Evolutionary conservation across 106 monocot genomes (phyloP).

Genomic region (Apostasia ramifera): DNA sequence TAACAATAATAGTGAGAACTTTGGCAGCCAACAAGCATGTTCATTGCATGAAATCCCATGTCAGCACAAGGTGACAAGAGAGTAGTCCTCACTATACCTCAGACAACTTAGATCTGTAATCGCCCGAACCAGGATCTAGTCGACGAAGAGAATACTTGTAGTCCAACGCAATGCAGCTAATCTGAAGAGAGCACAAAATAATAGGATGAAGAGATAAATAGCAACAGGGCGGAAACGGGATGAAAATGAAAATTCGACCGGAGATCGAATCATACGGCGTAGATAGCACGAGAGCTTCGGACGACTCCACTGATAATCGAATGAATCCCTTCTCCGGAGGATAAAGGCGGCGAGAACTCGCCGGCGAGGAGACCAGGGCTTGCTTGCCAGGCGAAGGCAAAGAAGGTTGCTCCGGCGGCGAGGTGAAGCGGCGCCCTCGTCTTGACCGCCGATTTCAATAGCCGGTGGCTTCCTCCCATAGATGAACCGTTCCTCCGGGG

Average conservation of each 20-base stretch:
- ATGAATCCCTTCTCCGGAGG: constrained; percentile 18
- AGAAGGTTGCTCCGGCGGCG: constrained; percentile 31
- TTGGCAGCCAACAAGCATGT: background rate
- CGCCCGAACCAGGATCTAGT: constrained; percentile 24
- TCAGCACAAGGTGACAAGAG: background rate
- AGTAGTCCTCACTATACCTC: constrained; percentile 30
- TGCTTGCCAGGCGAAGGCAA: constrained; percentile 18
- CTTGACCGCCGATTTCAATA: constrained; percentile 17
- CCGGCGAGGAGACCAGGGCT: constrained; percentile 14
- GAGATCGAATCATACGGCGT: constrained; percentile 32
- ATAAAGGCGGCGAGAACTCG: constrained; percentile 3
- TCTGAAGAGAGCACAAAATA: constrained; percentile 29
- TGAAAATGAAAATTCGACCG: too few relatives aligned
- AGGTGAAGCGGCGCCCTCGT: constrained; percentile 27
- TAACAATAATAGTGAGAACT: background rate
- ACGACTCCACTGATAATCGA: constrained; percentile 38
- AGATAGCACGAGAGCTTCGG: constrained; percentile 73
- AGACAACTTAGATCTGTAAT: constrained; percentile 48
- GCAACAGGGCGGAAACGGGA: background rate
- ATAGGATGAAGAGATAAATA: background rate
- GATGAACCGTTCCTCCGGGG: too few relatives aligned
- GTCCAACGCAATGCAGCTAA: constrained; percentile 52
- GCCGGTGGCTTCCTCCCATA: background rate
- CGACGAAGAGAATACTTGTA: constrained; percentile 72
- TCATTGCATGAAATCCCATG: too few relatives aligned